Evolutionary conservation across 805 yeast species (phyloP), one percentile per base, ranked within the genome.

Genomic region (Starmerella stellata): DNA sequence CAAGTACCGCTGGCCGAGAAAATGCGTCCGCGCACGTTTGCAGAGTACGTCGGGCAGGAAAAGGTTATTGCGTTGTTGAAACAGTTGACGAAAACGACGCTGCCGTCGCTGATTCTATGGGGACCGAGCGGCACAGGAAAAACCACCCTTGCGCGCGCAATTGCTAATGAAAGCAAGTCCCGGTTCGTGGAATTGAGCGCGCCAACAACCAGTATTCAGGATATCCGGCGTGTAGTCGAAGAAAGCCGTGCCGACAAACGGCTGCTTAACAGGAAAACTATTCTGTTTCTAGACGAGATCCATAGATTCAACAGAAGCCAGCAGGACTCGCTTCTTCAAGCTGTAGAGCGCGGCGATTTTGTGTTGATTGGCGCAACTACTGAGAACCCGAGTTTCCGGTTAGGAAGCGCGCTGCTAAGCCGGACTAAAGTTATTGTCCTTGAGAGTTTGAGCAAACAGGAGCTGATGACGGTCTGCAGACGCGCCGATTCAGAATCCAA

Each of bases 91-190:
- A 64, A 67, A 28, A 59, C 68, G 4, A 61, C 53, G 20, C 47
- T 59, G 5, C 95, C 95, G 1, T 82, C 95, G 0, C 66, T 90
- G 72, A 72, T 90, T 2, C 59, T 90, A 4, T 78, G 90, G 79
- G 99, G 99, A 0, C 93, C 93, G 1, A 93, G 95, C 2, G 98
- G 98, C 0, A 85, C 82, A 2, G 90, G 65, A 0, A 90, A 90
- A 53, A 90, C 98, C 0, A 77, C 95, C 0, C 54, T 90, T 21
- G 90, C 93, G 0, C 56, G 78, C n/a, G 67, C 76, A 27, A 58
- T 78, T n/a, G 75, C 83, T 0, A 24, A 20, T 14, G 59, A 63
- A n/a, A 60, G 72, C 2, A 62, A 64, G 33, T 63, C 72, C 34
- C 62, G 74, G 34, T 74, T 82, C 52, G 65, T 79, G 2, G 95